These are phyloP conservation scores for Ceratobasidium sp. DNA, from an alignment of 1,284 basidiomycete species.

Conservation along the genomic window DNA sequence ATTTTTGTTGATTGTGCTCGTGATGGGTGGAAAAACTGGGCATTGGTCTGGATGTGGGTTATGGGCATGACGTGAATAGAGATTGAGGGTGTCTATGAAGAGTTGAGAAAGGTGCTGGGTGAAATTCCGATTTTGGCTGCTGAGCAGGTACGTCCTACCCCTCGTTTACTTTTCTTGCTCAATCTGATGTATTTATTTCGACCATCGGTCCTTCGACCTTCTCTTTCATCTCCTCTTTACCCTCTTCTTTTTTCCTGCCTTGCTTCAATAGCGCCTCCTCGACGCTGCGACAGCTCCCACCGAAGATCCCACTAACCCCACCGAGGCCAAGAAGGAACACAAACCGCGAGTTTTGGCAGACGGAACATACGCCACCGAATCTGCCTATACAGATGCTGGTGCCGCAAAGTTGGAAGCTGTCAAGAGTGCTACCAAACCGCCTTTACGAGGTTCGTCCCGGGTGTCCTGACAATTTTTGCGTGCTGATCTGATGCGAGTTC, in stretches of 20 bases:
- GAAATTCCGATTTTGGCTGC: constrained; percentile 96
- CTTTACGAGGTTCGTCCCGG: constrained; percentile 72
- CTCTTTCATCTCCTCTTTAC: too few species aligned
- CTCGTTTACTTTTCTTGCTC: too few species aligned
- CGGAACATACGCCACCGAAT: constrained; percentile 98
- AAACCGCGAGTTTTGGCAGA: constrained; percentile 83
- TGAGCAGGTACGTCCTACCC: constrained; percentile 66
- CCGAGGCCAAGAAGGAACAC: constrained; percentile 56
- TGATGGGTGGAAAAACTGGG: too few species aligned
- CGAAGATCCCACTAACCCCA: constrained; percentile 57
- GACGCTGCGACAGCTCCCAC: constrained; percentile 68
- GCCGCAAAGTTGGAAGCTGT: constrained; percentile 79
- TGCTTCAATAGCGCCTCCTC: constrained; percentile 62
- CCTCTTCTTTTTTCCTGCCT: too few species aligned
- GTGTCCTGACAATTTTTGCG: constrained; percentile 2
- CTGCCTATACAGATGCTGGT: constrained; percentile 79
- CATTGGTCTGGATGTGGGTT: not conserved
- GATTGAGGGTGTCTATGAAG: constrained; percentile 79
- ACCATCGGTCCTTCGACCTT: too few species aligned
- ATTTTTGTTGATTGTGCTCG: too few species aligned
- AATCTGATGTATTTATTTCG: too few species aligned
- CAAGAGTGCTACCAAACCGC: constrained; percentile 89
- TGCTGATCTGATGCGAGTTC: not conserved
- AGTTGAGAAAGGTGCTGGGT: constrained; percentile 89
- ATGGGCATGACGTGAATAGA: constrained; percentile 54